Evolutionary conservation across 2,329 filamentous ascomycete species (phyloP).

Genomic region (Epichloe sibirici): DNA sequence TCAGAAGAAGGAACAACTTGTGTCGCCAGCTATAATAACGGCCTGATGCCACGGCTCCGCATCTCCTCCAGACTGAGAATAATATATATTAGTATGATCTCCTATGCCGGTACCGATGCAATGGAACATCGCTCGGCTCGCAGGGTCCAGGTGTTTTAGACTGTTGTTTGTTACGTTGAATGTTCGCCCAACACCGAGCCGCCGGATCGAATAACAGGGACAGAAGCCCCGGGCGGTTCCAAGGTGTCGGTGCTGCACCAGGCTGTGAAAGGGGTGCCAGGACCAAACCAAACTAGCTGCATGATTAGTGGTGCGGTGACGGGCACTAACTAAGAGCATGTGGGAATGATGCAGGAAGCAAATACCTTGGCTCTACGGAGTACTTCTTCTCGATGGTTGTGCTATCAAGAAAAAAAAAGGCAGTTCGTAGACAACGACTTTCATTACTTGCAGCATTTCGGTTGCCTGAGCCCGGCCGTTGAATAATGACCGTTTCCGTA

Average conservation of each 20-base stretch:
- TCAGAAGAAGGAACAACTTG: not conserved
- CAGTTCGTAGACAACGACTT: no score
- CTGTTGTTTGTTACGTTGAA: not conserved
- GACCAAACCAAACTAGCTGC: not conserved
- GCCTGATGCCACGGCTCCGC: not conserved
- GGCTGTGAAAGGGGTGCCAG: not conserved
- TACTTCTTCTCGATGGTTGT: not conserved
- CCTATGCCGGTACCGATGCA: not conserved
- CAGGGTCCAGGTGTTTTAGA: not conserved
- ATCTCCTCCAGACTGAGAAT: not conserved
- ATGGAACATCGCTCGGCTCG: not conserved
- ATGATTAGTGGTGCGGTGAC: conserved; percentile 2
- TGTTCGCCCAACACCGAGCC: not conserved
- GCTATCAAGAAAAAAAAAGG: not conserved
- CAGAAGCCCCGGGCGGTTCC: not conserved
- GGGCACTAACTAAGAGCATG: conserved; percentile 3
- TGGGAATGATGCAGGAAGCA: not conserved
- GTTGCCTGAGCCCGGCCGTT: no score
- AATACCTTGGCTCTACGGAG: not conserved
- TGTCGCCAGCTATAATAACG: no score
- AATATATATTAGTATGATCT: not conserved
- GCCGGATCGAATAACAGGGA: not conserved
- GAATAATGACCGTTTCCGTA: no score
- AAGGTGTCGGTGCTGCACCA: not conserved
- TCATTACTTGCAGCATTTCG: no score